Evolutionary conservation across 108 stramenopile genomes (phyloP).

Genomic region (Cyclotella kingstonii): DNA sequence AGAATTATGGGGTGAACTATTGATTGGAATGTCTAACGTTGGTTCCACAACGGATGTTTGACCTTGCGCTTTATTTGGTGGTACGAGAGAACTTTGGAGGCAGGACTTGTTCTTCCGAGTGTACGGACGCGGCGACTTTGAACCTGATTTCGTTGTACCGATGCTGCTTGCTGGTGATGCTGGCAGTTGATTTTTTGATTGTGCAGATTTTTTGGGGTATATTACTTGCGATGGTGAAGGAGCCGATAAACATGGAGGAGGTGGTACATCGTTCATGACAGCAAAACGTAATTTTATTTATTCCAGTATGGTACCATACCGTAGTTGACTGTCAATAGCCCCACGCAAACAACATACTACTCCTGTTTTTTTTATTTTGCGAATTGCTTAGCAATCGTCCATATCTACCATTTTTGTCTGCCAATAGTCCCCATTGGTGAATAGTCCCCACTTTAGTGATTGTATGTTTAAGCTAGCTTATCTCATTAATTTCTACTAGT

Average conservation of each 20-base stretch:
- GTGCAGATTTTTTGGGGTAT: neutral
- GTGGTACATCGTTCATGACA: constrained; percentile 12
- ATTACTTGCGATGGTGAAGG: neutral
- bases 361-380: too few relatives aligned
- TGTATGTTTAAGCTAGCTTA: too few relatives aligned
- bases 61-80: constrained; percentile 7
- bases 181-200: constrained; percentile 1
- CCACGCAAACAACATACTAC: too few relatives aligned
- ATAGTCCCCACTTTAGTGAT: too few relatives aligned
- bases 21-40: neutral
- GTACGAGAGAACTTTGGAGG: neutral
- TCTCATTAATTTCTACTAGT: too few relatives aligned
- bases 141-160: constrained; percentile 6
- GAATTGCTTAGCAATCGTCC: too few relatives aligned
- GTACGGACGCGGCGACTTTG: constrained; percentile 4
- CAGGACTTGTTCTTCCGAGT: neutral
- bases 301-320: too few relatives aligned
- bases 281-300: too few relatives aligned
- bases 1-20: neutral
- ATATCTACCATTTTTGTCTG: too few relatives aligned
- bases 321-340: too few relatives aligned
- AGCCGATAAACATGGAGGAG: neutral
- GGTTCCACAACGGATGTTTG: neutral
- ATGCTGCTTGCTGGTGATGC: constrained; percentile 8
- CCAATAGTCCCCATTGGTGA: too few relatives aligned